Evolutionary conservation across 306 rosid genomes (phyloP).

Genomic region (Astragalus glycyphyllos): DNA sequence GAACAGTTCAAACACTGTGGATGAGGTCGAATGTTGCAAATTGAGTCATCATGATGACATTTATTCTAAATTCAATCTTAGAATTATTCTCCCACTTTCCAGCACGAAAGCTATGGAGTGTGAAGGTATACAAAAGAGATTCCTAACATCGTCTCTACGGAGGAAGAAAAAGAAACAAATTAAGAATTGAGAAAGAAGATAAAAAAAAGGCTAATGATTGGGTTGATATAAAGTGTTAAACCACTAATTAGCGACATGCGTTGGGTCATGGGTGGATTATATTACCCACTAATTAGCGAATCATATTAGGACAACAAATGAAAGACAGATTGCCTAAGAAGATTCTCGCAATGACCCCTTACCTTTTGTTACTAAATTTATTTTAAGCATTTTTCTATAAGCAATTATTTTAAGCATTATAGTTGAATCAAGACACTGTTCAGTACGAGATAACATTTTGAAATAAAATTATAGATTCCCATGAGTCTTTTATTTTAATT

Average conservation of each 20-base stretch:
- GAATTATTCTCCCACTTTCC: constrained; percentile 53
- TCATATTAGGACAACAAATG: constrained; percentile 35
- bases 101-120: constrained; percentile 52
- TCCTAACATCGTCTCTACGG: constrained; percentile 24
- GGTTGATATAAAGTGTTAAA: constrained; percentile 42
- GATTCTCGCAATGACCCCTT: constrained; percentile 41
- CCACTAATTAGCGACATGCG: constrained; percentile 48
- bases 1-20: constrained; percentile 22
- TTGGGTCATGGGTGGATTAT: constrained; percentile 46
- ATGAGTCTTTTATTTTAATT: too few relatives aligned
- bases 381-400: not conserved
- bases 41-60: constrained; percentile 44
- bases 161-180: not conserved
- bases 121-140: constrained; percentile 39
- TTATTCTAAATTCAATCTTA: constrained; percentile 43
- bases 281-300: constrained; percentile 34
- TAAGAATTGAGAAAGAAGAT: not conserved
- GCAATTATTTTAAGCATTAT: constrained; percentile 3
- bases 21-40: constrained; percentile 40
- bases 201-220: constrained; percentile 42
- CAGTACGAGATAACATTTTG: too few relatives aligned
- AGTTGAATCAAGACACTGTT: not conserved
- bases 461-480: too few relatives aligned
- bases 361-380: constrained; percentile 27
- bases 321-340: constrained; percentile 32